Percentiles rank a stretch among this genome's conserved stretches.
phyloP scores from a whole-genome alignment of 129 eudicot genomes.

The Apium graveolens region DNA sequence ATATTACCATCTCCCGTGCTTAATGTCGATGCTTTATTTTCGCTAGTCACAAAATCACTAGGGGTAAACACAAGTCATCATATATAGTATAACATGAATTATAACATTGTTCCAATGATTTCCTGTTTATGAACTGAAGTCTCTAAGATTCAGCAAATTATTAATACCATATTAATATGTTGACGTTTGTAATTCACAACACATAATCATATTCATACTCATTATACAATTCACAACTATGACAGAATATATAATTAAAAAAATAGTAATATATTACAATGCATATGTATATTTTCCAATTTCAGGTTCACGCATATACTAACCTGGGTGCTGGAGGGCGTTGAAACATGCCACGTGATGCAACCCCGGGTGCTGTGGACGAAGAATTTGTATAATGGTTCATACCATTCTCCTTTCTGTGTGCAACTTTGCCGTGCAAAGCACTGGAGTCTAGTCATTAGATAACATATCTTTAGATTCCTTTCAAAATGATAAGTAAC shows the following conservation, averaged over 20 bases:
- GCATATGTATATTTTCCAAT: neutral
- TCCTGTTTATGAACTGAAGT: neutral
- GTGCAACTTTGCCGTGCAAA: constrained; percentile 36
- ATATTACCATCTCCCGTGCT: constrained; percentile 34
- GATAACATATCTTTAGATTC: neutral
- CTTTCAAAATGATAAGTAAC: constrained; percentile 4
- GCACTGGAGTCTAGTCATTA: neutral
- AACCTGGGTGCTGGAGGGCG: constrained; percentile 47
- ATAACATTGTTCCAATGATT: neutral
- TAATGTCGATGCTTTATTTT: constrained; percentile 32
- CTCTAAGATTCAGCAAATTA: neutral
- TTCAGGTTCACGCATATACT: neutral
- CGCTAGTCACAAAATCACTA: constrained; percentile 52
- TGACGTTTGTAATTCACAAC: neutral
- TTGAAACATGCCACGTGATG: constrained; percentile 37
- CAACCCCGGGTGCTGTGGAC: constrained; percentile 28
- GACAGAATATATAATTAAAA: neutral
- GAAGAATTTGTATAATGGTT: constrained; percentile 41
- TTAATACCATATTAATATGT: neutral
- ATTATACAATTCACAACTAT: neutral
- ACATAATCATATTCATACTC: neutral
- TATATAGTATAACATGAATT: neutral
- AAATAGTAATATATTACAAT: neutral
- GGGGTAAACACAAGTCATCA: constrained; percentile 3
- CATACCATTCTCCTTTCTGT: constrained; percentile 71